Percentiles rank a stretch among this genome's conserved stretches.
phyloP scores from a whole-genome alignment of 1,284 basidiomycete species.

The Cutaneotrichosporon dermatis region DNA sequence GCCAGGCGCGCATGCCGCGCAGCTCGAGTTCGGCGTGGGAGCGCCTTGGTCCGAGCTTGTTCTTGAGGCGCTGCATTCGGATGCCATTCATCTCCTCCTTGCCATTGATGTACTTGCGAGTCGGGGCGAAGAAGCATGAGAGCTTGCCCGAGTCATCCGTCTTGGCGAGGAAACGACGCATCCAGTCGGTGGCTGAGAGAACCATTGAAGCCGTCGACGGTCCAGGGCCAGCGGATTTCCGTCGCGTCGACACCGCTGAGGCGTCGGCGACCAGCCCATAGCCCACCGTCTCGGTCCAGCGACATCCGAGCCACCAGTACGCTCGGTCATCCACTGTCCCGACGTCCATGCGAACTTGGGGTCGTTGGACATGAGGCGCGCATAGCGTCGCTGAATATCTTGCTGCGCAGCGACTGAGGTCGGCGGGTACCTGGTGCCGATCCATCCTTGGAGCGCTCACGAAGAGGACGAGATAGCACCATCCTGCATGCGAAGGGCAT shows the following conservation, averaged over 20 bases:
- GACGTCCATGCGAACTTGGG: slow-evolving; percentile 62
- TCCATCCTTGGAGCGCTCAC: neutral
- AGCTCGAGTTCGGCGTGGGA: slow-evolving; percentile 71
- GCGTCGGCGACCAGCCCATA: slow-evolving; percentile 33
- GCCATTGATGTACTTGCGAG: slow-evolving; percentile 53
- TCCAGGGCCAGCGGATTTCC: slow-evolving; percentile 21
- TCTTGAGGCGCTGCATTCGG: slow-evolving; percentile 67
- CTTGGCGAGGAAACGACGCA: slow-evolving; percentile 17
- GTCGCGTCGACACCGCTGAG: slow-evolving; percentile 6
- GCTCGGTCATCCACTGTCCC: slow-evolving; percentile 83
- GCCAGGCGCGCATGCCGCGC: slow-evolving; percentile 60
- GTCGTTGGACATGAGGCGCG: slow-evolving; percentile 43
- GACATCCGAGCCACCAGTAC: slow-evolving; percentile 71
- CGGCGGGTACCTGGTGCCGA: neutral
- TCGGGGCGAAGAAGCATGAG: slow-evolving; percentile 56
- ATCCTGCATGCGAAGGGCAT: slow-evolving; percentile 17
- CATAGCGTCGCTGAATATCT: slow-evolving; percentile 15
- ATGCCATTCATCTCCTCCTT: slow-evolving; percentile 60
- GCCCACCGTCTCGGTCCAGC: slow-evolving; percentile 71
- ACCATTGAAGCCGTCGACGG: slow-evolving; percentile 75
- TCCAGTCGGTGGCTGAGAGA: slow-evolving; percentile 70
- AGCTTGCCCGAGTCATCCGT: slow-evolving; percentile 55
- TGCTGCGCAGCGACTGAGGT: slow-evolving; percentile 3
- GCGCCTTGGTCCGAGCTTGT: slow-evolving; percentile 72
- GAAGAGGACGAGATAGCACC: slow-evolving; percentile 11